These are phyloP conservation scores for Tulasnella sp. DNA, from an alignment of 768 basidiomycete species.

Conservation along the genomic window DNA sequence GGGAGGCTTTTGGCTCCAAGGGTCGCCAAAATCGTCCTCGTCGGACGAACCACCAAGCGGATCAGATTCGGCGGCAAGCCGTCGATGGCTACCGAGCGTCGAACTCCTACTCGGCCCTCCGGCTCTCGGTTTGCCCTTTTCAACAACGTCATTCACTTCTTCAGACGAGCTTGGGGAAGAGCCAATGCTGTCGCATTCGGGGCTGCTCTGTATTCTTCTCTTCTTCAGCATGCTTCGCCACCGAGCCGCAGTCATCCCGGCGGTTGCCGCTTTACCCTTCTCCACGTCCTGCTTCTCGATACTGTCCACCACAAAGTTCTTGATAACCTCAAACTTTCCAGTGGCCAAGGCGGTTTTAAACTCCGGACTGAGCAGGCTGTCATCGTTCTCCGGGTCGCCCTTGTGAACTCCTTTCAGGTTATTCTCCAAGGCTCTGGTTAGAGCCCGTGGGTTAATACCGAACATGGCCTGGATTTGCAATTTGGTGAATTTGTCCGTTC, in stretches of 20 bases:
- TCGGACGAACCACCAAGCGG: too few relatives aligned
- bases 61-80: too few relatives aligned
- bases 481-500: background rate
- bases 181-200: too few relatives aligned
- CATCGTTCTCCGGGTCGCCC: slow-evolving; percentile 20
- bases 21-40: background rate
- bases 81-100: too few relatives aligned
- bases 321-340: background rate
- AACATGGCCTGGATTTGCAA: background rate
- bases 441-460: background rate
- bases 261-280: background rate
- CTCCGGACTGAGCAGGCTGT: background rate
- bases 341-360: background rate
- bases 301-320: background rate
- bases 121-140: too few relatives aligned
- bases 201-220: too few relatives aligned
- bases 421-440: background rate
- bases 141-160: too few relatives aligned
- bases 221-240: too few relatives aligned
- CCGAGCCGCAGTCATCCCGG: too few relatives aligned
- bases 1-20: background rate
- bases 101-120: too few relatives aligned
- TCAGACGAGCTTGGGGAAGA: too few relatives aligned
- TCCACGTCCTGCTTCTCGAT: background rate
- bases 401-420: slow-evolving; percentile 2